A percentile compares a stretch with the other conserved stretches of the same genome.
Conservation (phyloP, 176 grass and related monocot species). For the Aegilops speltoides region DNA sequence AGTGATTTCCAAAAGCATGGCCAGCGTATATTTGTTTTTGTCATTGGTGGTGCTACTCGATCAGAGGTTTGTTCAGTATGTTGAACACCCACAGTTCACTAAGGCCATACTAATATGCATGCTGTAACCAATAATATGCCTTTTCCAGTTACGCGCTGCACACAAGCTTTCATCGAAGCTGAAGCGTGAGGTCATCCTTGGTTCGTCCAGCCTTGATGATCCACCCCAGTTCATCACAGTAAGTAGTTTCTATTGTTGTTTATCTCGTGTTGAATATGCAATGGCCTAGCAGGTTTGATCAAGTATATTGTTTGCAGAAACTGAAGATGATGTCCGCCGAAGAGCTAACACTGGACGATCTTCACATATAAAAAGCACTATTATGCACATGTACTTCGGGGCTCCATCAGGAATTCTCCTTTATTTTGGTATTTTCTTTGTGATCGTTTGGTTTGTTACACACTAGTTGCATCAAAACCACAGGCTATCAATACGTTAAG, state of each 20-base stretch:
- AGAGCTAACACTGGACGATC: constrained; percentile 54
- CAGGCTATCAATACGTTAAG: constrained; percentile 16
- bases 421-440: constrained; percentile 14
- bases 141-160: constrained; percentile 51
- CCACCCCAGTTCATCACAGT: constrained; percentile 77
- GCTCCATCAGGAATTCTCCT: neutral
- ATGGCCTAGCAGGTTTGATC: constrained; percentile 1
- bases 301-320: constrained; percentile 50
- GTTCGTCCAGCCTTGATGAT: constrained; percentile 72
- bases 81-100: neutral
- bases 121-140: constrained; percentile 16
- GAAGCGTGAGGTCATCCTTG: constrained; percentile 71
- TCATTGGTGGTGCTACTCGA: constrained; percentile 70
- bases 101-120: neutral
- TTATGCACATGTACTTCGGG: neutral
- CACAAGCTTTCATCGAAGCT: constrained; percentile 73
- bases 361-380: constrained; percentile 45
- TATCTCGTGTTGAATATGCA: neutral
- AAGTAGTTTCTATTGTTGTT: constrained; percentile 31
- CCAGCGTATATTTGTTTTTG: constrained; percentile 78
- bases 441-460: neutral
- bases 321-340: constrained; percentile 58
- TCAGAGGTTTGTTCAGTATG: constrained; percentile 52
- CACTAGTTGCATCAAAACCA: neutral
- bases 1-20: constrained; percentile 71